Conservation (phyloP, 768 basidiomycete species). For the Xanthoconium purpureum region DNA sequence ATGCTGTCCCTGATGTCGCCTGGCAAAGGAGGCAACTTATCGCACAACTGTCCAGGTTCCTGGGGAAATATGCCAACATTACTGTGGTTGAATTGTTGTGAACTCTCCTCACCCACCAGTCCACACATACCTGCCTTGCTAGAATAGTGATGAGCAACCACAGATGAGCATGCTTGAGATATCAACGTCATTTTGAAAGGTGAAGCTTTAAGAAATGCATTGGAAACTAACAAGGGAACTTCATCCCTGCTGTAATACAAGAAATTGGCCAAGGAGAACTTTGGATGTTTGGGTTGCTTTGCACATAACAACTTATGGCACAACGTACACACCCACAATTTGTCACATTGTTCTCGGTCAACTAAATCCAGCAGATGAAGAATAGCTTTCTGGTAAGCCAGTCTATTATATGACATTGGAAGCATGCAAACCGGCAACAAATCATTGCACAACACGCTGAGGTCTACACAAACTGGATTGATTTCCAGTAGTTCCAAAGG, state of each 20-base stretch:
- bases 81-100: background rate
- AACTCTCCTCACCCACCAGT: background rate
- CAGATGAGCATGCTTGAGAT: background rate
- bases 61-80: background rate
- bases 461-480: too few species aligned
- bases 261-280: background rate
- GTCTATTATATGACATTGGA: too few species aligned
- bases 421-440: too few species aligned
- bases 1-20: background rate
- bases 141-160: background rate
- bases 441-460: too few species aligned
- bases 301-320: too few species aligned
- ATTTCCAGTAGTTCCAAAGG: too few species aligned
- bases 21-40: fast-evolving
- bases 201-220: background rate
- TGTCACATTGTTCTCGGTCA: too few species aligned
- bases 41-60: background rate
- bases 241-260: background rate
- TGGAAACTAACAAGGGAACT: background rate
- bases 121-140: background rate
- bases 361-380: too few species aligned
- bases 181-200: background rate
- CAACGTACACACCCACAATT: too few species aligned
- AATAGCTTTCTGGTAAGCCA: too few species aligned
- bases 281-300: background rate